phyloP scores from a whole-genome alignment of 2,329 filamentous ascomycete species.

The Rhinocladiella mackenziei region DNA sequence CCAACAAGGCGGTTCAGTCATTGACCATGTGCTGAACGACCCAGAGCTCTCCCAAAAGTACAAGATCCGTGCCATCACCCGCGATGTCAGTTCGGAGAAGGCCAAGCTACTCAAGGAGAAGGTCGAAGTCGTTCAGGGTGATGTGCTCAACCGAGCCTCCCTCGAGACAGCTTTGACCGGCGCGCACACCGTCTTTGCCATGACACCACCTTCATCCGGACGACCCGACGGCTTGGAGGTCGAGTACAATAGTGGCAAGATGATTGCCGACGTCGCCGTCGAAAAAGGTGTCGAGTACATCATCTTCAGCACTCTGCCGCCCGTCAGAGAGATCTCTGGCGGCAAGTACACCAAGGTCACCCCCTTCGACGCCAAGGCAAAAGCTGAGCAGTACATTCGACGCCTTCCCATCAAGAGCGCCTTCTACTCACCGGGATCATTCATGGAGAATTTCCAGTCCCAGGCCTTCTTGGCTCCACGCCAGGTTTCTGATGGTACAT shows the following conservation, averaged over 20 bases:
- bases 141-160: constrained; percentile 40
- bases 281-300: constrained; percentile 31
- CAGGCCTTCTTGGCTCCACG: constrained; percentile 26
- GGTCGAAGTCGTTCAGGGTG: constrained; percentile 37
- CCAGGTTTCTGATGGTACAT: constrained; percentile 31
- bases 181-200: constrained; percentile 47
- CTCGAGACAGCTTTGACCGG: constrained; percentile 42
- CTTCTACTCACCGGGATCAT: constrained; percentile 53
- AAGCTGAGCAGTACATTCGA: constrained; percentile 54
- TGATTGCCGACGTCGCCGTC: constrained; percentile 33
- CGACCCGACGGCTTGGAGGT: constrained; percentile 40
- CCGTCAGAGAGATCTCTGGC: constrained; percentile 29
- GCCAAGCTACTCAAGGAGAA: constrained; percentile 29
- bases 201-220: constrained; percentile 40
- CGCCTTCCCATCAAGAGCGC: constrained; percentile 46
- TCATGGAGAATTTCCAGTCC: constrained; percentile 50
- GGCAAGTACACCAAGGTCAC: constrained; percentile 37
- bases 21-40: constrained; percentile 45
- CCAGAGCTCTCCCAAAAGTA: constrained; percentile 45
- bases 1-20: constrained; percentile 49
- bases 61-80: constrained; percentile 49
- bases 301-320: constrained; percentile 33
- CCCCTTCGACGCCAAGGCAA: constrained; percentile 56
- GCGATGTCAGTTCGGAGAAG: constrained; percentile 37
- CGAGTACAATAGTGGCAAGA: constrained; percentile 33